Conservation (phyloP, 2,329 filamentous ascomycete species). For the Penicillium corylophilum region DNA sequence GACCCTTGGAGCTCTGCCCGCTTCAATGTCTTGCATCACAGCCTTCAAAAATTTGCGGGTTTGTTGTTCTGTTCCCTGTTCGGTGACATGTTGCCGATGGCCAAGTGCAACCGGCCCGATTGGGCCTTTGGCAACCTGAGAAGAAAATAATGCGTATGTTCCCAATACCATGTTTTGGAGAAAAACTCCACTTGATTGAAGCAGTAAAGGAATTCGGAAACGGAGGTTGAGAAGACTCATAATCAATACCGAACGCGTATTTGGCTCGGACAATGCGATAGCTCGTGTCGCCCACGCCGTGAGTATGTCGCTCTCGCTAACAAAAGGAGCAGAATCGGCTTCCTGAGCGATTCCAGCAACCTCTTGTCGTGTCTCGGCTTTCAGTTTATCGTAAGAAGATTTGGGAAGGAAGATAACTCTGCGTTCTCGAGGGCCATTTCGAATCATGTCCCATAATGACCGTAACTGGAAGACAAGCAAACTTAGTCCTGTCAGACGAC, state of each 20-base stretch:
- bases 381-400: neutral
- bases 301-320: slow-evolving; percentile 14
- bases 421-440: slow-evolving; percentile 1
- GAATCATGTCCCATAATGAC: slow-evolving; percentile 11
- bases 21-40: slow-evolving; percentile 6
- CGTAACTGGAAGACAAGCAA: slow-evolving; percentile 5
- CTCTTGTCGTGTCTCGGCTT: neutral
- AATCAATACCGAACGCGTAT: slow-evolving; percentile 4
- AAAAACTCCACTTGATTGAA: slow-evolving; percentile 3
- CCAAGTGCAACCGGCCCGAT: slow-evolving; percentile 6
- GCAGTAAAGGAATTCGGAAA: slow-evolving; percentile 1
- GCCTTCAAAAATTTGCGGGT: slow-evolving; percentile 1
- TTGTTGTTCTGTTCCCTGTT: slow-evolving; percentile 9
- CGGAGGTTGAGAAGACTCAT: slow-evolving; percentile 9
- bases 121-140: neutral
- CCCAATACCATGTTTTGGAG: slow-evolving; percentile 13
- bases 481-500: neutral
- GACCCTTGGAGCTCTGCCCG: neutral
- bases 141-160: slow-evolving; percentile 9
- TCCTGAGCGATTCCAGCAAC: neutral
- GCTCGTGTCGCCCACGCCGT: slow-evolving; percentile 8
- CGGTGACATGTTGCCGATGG: neutral
- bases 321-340: neutral
- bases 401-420: slow-evolving; percentile 6
- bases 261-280: slow-evolving; percentile 2